Conservation (phyloP, 2,329 filamentous ascomycete species). For the Coniella vitis region DNA sequence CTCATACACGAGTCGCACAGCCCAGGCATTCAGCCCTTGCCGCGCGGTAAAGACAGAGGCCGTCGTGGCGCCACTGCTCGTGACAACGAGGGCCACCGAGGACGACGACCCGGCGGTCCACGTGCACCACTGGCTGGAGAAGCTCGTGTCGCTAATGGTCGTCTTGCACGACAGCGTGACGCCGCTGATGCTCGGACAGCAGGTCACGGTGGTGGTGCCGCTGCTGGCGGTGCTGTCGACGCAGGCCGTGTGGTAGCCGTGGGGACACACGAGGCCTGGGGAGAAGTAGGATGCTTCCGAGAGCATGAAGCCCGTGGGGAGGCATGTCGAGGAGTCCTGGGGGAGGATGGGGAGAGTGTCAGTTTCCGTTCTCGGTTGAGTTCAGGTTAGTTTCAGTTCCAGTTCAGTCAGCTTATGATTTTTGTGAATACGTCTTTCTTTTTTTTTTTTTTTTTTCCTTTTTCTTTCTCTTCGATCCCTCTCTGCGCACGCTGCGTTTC, state of each 20-base stretch:
- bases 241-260: background rate
- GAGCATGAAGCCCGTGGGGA: background rate
- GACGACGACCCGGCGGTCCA: background rate
- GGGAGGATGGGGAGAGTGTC: background rate
- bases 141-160: background rate
- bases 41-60: too few relatives aligned
- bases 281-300: background rate
- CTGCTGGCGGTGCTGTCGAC: background rate
- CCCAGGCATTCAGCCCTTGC: background rate
- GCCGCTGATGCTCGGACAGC: background rate
- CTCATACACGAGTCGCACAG: background rate
- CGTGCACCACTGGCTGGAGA: background rate
- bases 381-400: too few relatives aligned
- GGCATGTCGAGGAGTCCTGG: background rate
- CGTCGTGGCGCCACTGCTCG: background rate
- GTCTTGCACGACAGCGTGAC: background rate
- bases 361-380: too few relatives aligned
- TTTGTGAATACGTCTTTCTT: background rate
- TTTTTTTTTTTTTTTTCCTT: too few relatives aligned
- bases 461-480: too few relatives aligned
- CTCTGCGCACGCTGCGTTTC: too few relatives aligned
- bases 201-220: background rate
- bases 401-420: background rate
- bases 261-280: background rate
- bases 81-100: background rate